Base-by-base conservation (phyloP, 2,329 filamentous ascomycete species). In the Ophiocordyceps camponoti-saundersi region DNA sequence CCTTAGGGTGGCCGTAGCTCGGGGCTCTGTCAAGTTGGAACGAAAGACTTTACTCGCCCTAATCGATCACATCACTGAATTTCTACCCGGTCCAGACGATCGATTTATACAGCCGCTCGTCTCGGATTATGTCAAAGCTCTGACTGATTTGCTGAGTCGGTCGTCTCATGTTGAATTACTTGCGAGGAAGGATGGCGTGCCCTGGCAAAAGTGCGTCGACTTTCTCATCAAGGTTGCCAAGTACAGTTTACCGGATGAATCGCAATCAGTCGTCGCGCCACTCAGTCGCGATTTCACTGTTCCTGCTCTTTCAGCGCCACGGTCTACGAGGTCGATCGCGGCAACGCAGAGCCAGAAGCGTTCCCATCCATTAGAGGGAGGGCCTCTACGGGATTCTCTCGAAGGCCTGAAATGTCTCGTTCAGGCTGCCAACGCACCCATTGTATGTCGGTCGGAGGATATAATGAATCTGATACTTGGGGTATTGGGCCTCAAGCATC, bases 161-260 rank as follows among this genome's bases (percentile, higher is more conserved):
- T 77, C 79, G 43, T 74, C 85, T 18, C 87, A 93, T 60, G 79
- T 84, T 26, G 93, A 96, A 62, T 80, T 88, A 55, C 69, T 96
- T 13, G 73, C 78, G 12, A 64, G 69, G 22, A 62, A 67, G 16
- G 61, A 65, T 3, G 68, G 67, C 20, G 70, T 77, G 15, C 72
- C 78, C 48, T 95, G 89, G 88, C 66, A 77, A 44, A 63, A 66
- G 11, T 75, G 82, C 45, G 72, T 84, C 16, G 72, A 79, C 45
- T 92, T 96, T 56, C 85, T 85, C 53, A 67, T 80, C 46, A 67
- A 75, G 29, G 68, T 95, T 34, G 65, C 67, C 18, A 62, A 65
- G n/a, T 70, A 72, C 53, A 56, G 75, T 8, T 55, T 65, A 15
- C 63, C 62, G 1, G 68, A 68, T 11, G 60, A 63, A 47, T 58